A percentile compares a stretch with the other conserved stretches of the same genome.
Evolutionary conservation across 2,329 filamentous ascomycete species (phyloP).

Genomic region (Claviceps digitariae): DNA sequence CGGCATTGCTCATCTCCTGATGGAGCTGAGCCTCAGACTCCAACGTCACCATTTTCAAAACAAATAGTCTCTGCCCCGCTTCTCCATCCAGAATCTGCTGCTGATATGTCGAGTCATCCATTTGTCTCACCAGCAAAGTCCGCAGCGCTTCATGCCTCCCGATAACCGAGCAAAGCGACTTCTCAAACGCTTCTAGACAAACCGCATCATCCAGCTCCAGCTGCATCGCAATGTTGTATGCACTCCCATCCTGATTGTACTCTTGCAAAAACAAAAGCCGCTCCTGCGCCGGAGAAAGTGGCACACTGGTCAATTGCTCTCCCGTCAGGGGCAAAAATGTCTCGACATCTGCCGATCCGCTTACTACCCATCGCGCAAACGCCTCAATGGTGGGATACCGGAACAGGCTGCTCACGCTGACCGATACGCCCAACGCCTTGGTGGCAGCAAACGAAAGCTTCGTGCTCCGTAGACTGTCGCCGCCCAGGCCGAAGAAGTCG

Average conservation of each 20-base stretch:
- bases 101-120: not conserved
- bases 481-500: conserved; percentile 1
- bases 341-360: not conserved
- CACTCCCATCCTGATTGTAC: not conserved
- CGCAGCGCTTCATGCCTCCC: not conserved
- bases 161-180: not conserved
- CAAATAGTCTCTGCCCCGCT: not conserved
- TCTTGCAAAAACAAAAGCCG: not conserved
- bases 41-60: not conserved
- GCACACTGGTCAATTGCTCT: not conserved
- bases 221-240: not conserved
- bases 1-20: not conserved
- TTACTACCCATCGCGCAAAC: not conserved
- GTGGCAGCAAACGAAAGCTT: not conserved
- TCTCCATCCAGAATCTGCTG: not conserved
- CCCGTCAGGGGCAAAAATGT: not conserved
- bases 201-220: not conserved
- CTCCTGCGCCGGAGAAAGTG: not conserved
- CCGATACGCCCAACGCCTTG: not conserved
- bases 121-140: not conserved
- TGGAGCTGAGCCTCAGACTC: not conserved
- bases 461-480: not conserved
- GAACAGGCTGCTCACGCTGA: not conserved
- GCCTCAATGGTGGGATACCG: not conserved
- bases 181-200: not conserved